phyloP scores from a whole-genome alignment of 441 rosid species.

The Pelargonium myrrhifolium region DNA sequence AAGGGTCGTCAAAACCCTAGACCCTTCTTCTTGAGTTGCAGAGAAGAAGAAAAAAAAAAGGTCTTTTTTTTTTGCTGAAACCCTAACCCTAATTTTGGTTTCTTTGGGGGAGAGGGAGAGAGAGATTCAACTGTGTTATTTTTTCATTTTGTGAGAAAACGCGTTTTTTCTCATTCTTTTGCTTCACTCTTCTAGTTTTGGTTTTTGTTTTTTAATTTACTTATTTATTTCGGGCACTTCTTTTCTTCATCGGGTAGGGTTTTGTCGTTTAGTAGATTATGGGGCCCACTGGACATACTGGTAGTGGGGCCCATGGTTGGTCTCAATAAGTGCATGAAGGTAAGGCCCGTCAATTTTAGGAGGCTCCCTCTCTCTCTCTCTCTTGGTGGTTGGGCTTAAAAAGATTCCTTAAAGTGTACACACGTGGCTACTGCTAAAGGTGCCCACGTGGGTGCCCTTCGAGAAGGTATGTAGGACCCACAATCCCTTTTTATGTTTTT shows the following conservation, averaged over 20 bases:
- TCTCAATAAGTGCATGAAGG: background rate
- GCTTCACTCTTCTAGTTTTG: background rate
- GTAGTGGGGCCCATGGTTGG: background rate
- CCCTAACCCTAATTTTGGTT: constrained; percentile 7
- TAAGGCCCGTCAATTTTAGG: background rate
- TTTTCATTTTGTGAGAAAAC: background rate
- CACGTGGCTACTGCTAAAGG: constrained; percentile 1
- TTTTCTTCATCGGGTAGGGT: background rate
- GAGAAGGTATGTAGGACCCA: background rate
- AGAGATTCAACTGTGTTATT: background rate
- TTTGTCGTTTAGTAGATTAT: background rate
- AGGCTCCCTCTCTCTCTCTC: background rate
- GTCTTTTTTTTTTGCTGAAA: background rate
- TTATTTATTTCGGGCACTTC: background rate
- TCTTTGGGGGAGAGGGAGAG: background rate
- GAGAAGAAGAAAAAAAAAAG: no score
- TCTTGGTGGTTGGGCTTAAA: background rate
- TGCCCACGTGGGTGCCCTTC: constrained; percentile 4
- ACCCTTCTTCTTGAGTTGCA: background rate
- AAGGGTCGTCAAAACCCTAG: constrained; percentile 2
- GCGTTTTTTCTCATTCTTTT: background rate
- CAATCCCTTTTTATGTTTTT: background rate
- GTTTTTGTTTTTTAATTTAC: background rate
- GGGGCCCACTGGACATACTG: constrained; percentile 4
- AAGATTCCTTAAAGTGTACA: background rate